These are phyloP conservation scores for Colletotrichum horii DNA, from an alignment of 2,329 filamentous ascomycete species.

Conservation along the genomic window DNA sequence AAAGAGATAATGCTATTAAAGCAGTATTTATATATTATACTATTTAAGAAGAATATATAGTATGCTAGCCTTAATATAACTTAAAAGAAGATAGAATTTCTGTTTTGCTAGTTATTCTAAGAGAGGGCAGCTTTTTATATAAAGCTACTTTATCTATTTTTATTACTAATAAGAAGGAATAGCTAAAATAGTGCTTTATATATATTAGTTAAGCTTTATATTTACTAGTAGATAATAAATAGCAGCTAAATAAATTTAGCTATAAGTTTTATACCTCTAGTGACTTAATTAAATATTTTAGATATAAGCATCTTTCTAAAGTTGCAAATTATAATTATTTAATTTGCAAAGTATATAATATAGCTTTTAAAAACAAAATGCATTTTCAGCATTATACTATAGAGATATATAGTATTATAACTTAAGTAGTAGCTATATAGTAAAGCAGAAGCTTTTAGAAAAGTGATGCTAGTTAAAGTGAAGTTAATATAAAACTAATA, in stretches of 20 bases:
- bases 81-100: not conserved
- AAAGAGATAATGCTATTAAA: too few relatives aligned
- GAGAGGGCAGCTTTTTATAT: not conserved
- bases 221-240: not conserved
- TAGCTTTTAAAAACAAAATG: not conserved
- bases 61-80: not conserved
- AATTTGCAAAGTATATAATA: not conserved
- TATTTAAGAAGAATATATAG: too few relatives aligned
- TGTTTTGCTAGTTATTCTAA: not conserved
- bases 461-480: too few relatives aligned
- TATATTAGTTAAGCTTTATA: not conserved
- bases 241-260: not conserved
- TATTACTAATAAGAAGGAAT: not conserved
- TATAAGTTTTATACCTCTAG: not conserved
- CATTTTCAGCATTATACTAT: not conserved
- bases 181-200: not conserved
- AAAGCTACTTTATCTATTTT: too few relatives aligned
- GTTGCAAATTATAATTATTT: not conserved
- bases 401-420: not conserved
- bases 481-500: too few relatives aligned
- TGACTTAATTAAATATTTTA: not conserved
- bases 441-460: not conserved
- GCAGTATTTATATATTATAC: too few relatives aligned
- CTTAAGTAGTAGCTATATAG: not conserved
- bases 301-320: not conserved